Evolutionary conservation across 2,329 filamentous ascomycete genomes (phyloP).

Genomic region (Colletotrichum shisoi): DNA sequence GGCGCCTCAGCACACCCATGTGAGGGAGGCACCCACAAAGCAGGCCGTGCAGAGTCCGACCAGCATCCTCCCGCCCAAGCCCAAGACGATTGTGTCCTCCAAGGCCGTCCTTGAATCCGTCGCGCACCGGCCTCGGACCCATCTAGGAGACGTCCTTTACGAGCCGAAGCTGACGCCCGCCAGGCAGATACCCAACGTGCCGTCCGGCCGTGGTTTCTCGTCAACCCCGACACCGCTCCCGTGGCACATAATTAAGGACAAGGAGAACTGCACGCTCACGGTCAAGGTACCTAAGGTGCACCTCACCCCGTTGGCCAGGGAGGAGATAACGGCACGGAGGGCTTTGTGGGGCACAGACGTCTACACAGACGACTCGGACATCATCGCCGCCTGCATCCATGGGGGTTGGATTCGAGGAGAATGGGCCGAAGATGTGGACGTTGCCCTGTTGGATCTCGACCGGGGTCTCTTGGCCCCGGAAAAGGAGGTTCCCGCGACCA

Average conservation of each 20-base stretch:
- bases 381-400: constrained; percentile 91
- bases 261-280: constrained; percentile 89
- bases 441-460: constrained; percentile 68
- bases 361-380: constrained; percentile 95
- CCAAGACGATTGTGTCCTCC: constrained; percentile 72
- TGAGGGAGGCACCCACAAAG: constrained; percentile 42
- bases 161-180: constrained; percentile 68
- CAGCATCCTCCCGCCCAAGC: constrained; percentile 63
- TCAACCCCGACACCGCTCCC: constrained; percentile 77
- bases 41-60: constrained; percentile 49
- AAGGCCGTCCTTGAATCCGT: constrained; percentile 76
- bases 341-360: constrained; percentile 93
- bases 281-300: constrained; percentile 85
- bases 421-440: constrained; percentile 81
- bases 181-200: constrained; percentile 54
- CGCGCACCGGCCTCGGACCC: constrained; percentile 73
- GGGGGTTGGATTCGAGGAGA: constrained; percentile 90
- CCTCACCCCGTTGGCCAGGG: constrained; percentile 72
- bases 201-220: constrained; percentile 55
- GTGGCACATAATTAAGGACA: constrained; percentile 72
- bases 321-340: constrained; percentile 81
- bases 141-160: constrained; percentile 87
- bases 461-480: constrained; percentile 44
- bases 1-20: constrained; percentile 40
- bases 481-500: constrained; percentile 39